Evolutionary conservation across 177 flowering plant species (phyloP).

Genomic region (Vitis hybrid): DNA sequence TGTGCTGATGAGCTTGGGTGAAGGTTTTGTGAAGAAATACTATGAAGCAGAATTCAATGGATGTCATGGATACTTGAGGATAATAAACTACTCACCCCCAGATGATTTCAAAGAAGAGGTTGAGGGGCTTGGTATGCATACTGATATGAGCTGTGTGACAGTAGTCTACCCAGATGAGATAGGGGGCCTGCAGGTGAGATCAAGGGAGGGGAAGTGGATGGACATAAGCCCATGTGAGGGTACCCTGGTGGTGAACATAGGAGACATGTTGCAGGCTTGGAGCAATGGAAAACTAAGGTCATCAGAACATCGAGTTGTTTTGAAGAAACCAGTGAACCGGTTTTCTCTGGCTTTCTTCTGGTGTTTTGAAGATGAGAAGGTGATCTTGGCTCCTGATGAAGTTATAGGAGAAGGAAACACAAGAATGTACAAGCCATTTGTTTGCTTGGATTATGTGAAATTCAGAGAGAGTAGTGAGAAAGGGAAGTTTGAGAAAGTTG

Average conservation of each 20-base stretch:
- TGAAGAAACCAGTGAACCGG: conserved; percentile 40
- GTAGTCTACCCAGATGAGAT: conserved; percentile 71
- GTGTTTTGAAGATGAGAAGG: conserved; percentile 91
- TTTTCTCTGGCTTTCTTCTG: conserved; percentile 84
- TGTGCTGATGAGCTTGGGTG: conserved; percentile 56
- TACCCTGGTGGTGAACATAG: conserved; percentile 76
- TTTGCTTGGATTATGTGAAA: conserved; percentile 60
- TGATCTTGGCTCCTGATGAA: conserved; percentile 66
- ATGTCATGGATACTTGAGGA: conserved; percentile 80
- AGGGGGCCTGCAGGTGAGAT: conserved; percentile 87
- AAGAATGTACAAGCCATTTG: conserved; percentile 61
- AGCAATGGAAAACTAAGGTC: conserved; percentile 78
- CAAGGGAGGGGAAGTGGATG: conserved; percentile 73
- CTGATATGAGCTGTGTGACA: conserved; percentile 93
- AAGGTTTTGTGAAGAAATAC: conserved; percentile 36
- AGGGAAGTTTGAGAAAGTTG: conserved; percentile 74
- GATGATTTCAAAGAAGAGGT: conserved; percentile 30
- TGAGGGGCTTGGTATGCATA: conserved; percentile 94
- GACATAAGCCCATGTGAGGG: conserved; percentile 66
- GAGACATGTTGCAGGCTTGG: conserved; percentile 93
- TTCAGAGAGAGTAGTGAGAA: conserved; percentile 62
- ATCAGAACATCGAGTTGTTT: conserved; percentile 79
- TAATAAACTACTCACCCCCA: conserved; percentile 70
- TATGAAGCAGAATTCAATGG: conserved; percentile 52
- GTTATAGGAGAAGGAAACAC: conserved; percentile 57